Percentiles rank a stretch among this genome's conserved stretches.
Conservation (phyloP, 2,329 filamentous ascomycete species). For the Epichloe brachyelytri region DNA sequence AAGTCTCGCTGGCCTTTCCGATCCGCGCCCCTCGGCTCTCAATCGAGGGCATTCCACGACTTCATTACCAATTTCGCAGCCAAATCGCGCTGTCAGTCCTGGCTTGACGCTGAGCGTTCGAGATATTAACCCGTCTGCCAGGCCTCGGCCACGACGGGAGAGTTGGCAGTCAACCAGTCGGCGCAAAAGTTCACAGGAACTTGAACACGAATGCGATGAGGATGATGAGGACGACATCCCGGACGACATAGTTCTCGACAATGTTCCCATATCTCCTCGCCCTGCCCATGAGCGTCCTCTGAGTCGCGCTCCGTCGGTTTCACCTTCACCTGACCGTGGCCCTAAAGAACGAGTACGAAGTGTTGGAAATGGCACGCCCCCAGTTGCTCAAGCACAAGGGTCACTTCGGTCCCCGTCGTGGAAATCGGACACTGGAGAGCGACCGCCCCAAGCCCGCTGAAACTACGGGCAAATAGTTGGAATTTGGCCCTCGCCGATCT, state of each 20-base stretch:
- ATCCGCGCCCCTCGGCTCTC: constrained; percentile 19
- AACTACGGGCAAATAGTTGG: constrained; percentile 59
- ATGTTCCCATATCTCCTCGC: constrained; percentile 69
- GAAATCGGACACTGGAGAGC: constrained; percentile 32
- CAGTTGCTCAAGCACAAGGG: constrained; percentile 45
- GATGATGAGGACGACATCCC: constrained; percentile 69
- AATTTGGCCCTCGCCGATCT: constrained; percentile 55
- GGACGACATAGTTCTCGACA: constrained; percentile 66
- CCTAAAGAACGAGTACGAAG: constrained; percentile 40
- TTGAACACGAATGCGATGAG: constrained; percentile 64
- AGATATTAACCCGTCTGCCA: constrained; percentile 24
- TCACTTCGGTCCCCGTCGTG: constrained; percentile 44
- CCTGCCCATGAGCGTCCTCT: constrained; percentile 41
- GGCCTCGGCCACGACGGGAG: constrained; percentile 36
- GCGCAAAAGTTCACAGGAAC: constrained; percentile 54
- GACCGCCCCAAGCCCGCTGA: constrained; percentile 28
- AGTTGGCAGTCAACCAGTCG: constrained; percentile 58
- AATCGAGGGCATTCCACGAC: constrained; percentile 20
- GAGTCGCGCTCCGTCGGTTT: constrained; percentile 39
- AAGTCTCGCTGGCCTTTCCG: constrained; percentile 26
- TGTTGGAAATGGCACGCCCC: constrained; percentile 51
- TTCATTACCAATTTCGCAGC: constrained; percentile 24
- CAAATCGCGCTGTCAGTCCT: constrained; percentile 40
- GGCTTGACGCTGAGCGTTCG: constrained; percentile 31
- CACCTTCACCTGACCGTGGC: constrained; percentile 38